Base-by-base conservation (phyloP, 441 rosid genomes). In the Mallotus repandus region DNA sequence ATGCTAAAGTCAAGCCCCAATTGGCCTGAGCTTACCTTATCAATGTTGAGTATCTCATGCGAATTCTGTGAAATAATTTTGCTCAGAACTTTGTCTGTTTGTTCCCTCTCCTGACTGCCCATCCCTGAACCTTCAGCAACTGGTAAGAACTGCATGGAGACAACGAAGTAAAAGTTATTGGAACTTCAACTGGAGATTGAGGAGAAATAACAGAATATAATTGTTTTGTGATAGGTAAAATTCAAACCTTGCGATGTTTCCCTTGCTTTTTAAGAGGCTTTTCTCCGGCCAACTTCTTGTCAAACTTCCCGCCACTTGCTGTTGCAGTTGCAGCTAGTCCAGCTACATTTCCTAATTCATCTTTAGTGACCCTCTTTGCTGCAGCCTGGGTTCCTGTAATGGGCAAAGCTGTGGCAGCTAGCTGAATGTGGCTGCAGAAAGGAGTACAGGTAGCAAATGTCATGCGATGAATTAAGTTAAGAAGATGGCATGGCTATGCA, bases 261-360 rank as follows among this genome's bases (percentile, higher is more conserved):
- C 97, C 90, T 75, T 85, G 89, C 64, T 84, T 87, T 80, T 91
- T 93, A 9, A 79, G 84, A 78, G 97, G 85, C 76, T 93, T 95
- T 76, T 95, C 97, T 78, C 96, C 97, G 1, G 79, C 84, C 58
- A 93, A 78, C 85, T 89, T 93, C 84, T 85, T 91, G 81, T 95
- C 99, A 25, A 96, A 96, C 86, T 95, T 93, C 63, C 99, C 97
- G 64, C 94, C 97, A 79, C 97, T 95, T 48, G 95, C 98, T 14
- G 97, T 93, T 74, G 98, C 86, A 15, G 95, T 86, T n/a, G 91
- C 86, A 38, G 95, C 98, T 74, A 91, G 81, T 78, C 99, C 97
- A 49, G 98, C 99, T 13, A 93, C 97, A 65, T 84, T 87, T 41
- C 93, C 90, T 50, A 93, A 85, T 63, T 84, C 97, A 32, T 89